A percentile compares a stretch with the other conserved stretches of the same genome.
These are phyloP conservation scores for Salix brachista DNA, from an alignment of 345 rosid genomes.

Conservation along the genomic window DNA sequence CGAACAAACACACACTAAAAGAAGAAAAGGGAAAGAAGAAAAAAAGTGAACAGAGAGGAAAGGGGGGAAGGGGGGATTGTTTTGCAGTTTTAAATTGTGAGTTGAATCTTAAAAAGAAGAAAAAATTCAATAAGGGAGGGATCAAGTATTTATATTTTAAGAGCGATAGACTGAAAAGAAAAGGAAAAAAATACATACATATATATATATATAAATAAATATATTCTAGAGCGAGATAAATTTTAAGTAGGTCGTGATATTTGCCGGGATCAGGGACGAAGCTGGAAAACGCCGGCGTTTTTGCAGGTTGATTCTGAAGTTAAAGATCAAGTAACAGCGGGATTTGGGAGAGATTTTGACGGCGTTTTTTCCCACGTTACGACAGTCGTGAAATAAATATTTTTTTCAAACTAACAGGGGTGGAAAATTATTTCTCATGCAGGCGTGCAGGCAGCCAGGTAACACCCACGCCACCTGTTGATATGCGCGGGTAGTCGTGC, in stretches of 20 bases:
- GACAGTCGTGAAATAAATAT: too few relatives aligned
- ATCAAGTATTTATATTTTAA: background rate
- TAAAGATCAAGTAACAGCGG: constrained; percentile 5
- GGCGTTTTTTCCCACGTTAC: too few relatives aligned
- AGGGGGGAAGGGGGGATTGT: background rate
- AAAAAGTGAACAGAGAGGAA: background rate
- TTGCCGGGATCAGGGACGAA: constrained; percentile 17
- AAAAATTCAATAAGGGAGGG: background rate
- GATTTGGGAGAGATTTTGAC: constrained; percentile 15
- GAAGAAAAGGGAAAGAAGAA: background rate
- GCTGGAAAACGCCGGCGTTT: constrained; percentile 21
- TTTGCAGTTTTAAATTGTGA: background rate
- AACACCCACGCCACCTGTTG: too few relatives aligned
- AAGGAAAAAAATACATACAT: background rate
- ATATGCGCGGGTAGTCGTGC: too few relatives aligned
- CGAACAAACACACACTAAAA: background rate
- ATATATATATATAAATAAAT: background rate
- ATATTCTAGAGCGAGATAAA: background rate
- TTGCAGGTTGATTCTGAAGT: background rate
- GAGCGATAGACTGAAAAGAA: background rate
- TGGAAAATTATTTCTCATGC: too few relatives aligned
- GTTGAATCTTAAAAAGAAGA: background rate
- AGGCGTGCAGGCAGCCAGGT: too few relatives aligned
- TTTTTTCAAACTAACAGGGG: too few relatives aligned
- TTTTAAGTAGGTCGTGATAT: background rate